Conservation (phyloP, 331 rosid species). For the Saraca asoca region DNA sequence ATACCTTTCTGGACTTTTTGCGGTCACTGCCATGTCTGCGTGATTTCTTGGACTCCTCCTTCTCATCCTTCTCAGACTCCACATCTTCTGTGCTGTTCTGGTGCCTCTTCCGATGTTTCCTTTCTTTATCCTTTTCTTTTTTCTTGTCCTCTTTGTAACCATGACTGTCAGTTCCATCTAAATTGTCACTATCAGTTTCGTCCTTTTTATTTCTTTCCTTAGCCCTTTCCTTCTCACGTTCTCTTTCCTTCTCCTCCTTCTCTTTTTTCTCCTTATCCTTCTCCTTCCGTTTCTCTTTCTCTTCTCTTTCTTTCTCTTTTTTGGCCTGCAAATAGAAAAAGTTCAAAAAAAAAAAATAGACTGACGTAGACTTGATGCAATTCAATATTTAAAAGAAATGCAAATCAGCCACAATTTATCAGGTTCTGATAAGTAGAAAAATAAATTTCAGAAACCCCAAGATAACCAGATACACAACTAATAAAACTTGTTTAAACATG, state of each 20-base stretch:
- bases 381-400: not conserved
- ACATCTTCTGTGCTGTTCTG: slow-evolving; percentile 76
- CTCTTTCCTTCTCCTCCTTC: slow-evolving; percentile 74
- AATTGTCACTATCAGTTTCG: slow-evolving; percentile 82
- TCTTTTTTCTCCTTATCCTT: slow-evolving; percentile 48
- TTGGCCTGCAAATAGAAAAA: slow-evolving; percentile 59
- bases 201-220: slow-evolving; percentile 88
- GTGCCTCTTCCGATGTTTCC: slow-evolving; percentile 93
- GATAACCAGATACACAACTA: not conserved
- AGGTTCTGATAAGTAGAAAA: not conserved
- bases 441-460: not conserved
- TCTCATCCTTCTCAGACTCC: slow-evolving; percentile 89
- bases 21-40: slow-evolving; percentile 92
- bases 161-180: slow-evolving; percentile 63
- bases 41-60: slow-evolving; percentile 84
- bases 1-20: slow-evolving; percentile 82
- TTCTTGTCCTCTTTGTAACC: slow-evolving; percentile 86
- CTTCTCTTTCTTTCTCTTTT: slow-evolving; percentile 84
- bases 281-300: slow-evolving; percentile 76
- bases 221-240: slow-evolving; percentile 83
- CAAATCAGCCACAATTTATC: slow-evolving; percentile 11
- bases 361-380: too few species aligned
- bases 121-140: slow-evolving; percentile 87
- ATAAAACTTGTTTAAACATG: not conserved
- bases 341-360: too few species aligned